Evolutionary conservation across 352 stramenopile species (phyloP).

Genomic region (Phytophthora europaea): DNA sequence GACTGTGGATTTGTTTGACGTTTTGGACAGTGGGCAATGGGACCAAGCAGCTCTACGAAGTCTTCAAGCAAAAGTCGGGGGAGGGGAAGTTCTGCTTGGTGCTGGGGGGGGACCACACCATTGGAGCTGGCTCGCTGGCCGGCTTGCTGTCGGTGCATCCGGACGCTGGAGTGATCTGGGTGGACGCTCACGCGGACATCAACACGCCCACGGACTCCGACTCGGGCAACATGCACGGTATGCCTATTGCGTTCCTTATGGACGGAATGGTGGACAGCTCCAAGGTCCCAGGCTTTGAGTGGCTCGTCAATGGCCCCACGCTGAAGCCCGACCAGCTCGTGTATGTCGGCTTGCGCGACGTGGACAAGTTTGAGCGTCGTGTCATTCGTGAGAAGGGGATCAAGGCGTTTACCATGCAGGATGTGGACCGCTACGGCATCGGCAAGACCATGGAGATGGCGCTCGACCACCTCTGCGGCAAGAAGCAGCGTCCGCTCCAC

Average conservation of each 20-base stretch:
- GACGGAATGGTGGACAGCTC: constrained; percentile 89
- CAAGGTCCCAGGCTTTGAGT: constrained; percentile 95
- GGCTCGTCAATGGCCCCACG: constrained; percentile 82
- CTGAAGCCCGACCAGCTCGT: constrained; percentile 93
- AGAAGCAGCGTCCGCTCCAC: constrained; percentile 94
- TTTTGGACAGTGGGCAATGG: constrained; percentile 84
- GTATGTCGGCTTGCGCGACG: constrained; percentile 96
- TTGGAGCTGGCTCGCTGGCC: constrained; percentile 94
- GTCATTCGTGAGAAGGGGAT: constrained; percentile 95
- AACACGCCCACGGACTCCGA: constrained; percentile 95
- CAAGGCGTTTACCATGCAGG: constrained; percentile 97
- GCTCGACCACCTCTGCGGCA: constrained; percentile 93
- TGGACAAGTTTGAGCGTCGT: constrained; percentile 92
- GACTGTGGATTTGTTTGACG: neutral
- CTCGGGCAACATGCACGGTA: constrained; percentile 98
- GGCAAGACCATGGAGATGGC: constrained; percentile 97
- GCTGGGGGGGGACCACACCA: constrained; percentile 97
- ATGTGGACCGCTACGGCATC: constrained; percentile 97
- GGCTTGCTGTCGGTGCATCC: constrained; percentile 93
- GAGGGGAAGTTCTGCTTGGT: constrained; percentile 96
- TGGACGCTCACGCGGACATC: constrained; percentile 98
- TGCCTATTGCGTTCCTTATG: constrained; percentile 97
- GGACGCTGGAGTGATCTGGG: constrained; percentile 97
- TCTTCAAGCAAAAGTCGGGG: constrained; percentile 90
- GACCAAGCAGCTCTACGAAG: constrained; percentile 76